These are phyloP conservation scores for Chloris gayana DNA, from an alignment of 176 grass and related monocot genomes.

Conservation along the genomic window DNA sequence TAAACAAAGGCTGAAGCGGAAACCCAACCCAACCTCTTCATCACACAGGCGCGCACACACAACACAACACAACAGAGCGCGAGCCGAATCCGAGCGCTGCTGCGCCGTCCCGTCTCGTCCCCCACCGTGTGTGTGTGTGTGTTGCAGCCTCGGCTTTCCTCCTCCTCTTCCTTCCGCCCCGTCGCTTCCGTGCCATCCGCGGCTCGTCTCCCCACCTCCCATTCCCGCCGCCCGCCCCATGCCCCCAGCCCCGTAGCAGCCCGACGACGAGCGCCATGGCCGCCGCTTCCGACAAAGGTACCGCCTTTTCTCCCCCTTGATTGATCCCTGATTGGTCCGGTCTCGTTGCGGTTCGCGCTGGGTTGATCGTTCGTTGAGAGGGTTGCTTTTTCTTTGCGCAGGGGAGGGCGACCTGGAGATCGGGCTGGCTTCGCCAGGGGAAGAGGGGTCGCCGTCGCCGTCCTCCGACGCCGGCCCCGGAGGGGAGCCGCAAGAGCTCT, in stretches of 20 bases:
- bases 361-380: conserved; percentile 21
- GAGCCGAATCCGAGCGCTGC: not conserved
- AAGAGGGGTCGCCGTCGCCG: conserved; percentile 15
- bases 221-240: conserved; percentile 26
- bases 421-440: conserved; percentile 38
- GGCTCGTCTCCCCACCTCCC: conserved; percentile 48
- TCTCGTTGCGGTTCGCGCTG: conserved; percentile 3
- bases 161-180: conserved; percentile 29
- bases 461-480: conserved; percentile 33
- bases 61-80: conserved; percentile 12
- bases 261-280: conserved; percentile 48
- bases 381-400: conserved; percentile 30
- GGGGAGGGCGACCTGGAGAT: conserved; percentile 55
- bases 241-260: conserved; percentile 35
- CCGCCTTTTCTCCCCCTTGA: not conserved
- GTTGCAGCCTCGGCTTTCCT: not conserved
- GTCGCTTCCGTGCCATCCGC: conserved; percentile 41
- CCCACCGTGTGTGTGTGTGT: conserved; percentile 1
- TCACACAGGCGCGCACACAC: not conserved
- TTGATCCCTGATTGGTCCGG: not conserved
- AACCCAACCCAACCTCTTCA: conserved; percentile 2
- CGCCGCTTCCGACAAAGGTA: conserved; percentile 46
- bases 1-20: conserved; percentile 26
- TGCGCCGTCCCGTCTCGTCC: not conserved
- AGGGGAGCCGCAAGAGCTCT: conserved; percentile 46